phyloP scores from a whole-genome alignment of 1,139 yeast genomes.

The Scheffersomyces titani region DNA sequence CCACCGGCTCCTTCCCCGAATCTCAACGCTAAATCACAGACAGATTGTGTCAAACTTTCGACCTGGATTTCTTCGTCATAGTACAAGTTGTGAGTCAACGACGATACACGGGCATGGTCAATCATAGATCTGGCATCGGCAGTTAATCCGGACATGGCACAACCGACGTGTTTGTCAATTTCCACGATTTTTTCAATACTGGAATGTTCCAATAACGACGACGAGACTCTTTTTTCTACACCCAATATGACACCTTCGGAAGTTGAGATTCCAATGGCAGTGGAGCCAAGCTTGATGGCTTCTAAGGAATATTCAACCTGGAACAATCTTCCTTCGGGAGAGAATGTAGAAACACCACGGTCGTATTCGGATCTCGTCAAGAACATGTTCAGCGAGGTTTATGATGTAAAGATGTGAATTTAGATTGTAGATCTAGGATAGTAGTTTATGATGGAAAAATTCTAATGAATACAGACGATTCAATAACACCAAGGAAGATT shows the following conservation, averaged over 20 bases:
- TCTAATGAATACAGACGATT: too few relatives aligned
- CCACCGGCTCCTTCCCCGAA: slow-evolving; percentile 99
- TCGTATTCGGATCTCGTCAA: slow-evolving; percentile 98
- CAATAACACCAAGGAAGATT: background rate
- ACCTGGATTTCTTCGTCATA: slow-evolving; percentile 93
- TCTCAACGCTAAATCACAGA: slow-evolving; percentile 93
- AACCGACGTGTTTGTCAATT: slow-evolving; percentile 90
- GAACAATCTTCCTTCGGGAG: slow-evolving; percentile 97
- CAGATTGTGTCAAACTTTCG: slow-evolving; percentile 93
- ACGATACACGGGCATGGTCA: slow-evolving; percentile 94
- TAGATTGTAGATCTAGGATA: background rate
- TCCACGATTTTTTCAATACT: slow-evolving; percentile 96
- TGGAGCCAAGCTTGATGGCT: slow-evolving; percentile 94
- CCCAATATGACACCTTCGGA: slow-evolving; percentile 95
- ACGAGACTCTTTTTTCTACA: slow-evolving; percentile 95
- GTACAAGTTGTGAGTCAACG: slow-evolving; percentile 84
- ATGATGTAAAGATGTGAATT: background rate
- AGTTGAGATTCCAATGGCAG: slow-evolving; percentile 98
- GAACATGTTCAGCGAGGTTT: slow-evolving; percentile 56
- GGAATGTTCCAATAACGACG: slow-evolving; percentile 85
- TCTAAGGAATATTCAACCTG: slow-evolving; percentile 98
- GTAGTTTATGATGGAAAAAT: background rate
- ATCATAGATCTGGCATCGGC: slow-evolving; percentile 99
- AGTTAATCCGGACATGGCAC: slow-evolving; percentile 98
- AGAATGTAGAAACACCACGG: slow-evolving; percentile 97